Percentiles rank a stretch among this genome's conserved stretches.
phyloP scores from a whole-genome alignment of 78 protist genomes.

The Dictyostelium purpureum region DNA sequence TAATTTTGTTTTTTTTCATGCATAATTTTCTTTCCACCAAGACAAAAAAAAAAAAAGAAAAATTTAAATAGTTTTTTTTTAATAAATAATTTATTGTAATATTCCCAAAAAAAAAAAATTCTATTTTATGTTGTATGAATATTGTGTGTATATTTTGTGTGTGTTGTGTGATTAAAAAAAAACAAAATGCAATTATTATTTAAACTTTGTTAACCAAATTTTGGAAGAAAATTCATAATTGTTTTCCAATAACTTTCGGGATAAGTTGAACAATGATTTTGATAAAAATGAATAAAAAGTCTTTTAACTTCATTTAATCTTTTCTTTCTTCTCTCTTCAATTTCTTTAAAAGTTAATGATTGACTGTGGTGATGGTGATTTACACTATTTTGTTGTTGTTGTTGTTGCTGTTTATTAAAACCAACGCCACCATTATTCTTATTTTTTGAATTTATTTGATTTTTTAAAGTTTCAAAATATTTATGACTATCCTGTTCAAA shows the following conservation, averaged over 20 bases:
- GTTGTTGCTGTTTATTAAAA: background rate
- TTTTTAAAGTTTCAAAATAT: slow-evolving; percentile 11
- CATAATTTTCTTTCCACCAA: no score
- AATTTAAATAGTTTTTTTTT: no score
- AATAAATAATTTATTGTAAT: no score
- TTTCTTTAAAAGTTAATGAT: slow-evolving; percentile 2
- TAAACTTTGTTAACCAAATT: slow-evolving; percentile 71
- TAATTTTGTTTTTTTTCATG: no score
- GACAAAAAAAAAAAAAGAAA: no score
- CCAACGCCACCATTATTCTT: background rate
- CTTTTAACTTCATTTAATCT: slow-evolving; percentile 29
- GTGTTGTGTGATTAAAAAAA: no score
- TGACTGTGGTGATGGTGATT: slow-evolving; percentile 1
- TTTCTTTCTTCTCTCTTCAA: slow-evolving; percentile 57
- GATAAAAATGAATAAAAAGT: slow-evolving; percentile 34
- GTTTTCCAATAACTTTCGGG: slow-evolving; percentile 61
- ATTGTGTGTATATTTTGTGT: no score
- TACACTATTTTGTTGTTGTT: background rate
- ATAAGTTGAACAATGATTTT: slow-evolving; percentile 19
- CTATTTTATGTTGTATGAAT: no score
- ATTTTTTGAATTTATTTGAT: background rate
- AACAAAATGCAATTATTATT: no score
- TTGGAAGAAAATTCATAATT: slow-evolving; percentile 34
- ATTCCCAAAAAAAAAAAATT: no score
- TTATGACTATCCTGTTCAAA: background rate